phyloP scores from a whole-genome alignment of 495 filamentous ascomycete genomes.

The Aspergillus carlsbadensis region DNA sequence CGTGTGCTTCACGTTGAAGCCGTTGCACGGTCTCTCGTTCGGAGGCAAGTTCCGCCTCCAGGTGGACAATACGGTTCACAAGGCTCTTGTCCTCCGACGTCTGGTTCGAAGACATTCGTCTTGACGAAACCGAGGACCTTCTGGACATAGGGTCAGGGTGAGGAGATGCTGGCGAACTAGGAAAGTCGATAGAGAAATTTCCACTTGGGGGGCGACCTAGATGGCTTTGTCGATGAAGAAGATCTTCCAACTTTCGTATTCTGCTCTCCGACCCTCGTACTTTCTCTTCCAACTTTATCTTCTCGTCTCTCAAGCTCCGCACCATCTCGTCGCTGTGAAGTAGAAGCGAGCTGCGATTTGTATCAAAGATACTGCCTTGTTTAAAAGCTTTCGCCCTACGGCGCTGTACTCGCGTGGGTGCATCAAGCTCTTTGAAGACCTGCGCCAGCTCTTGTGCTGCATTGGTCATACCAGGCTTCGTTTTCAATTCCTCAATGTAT shows the following conservation, averaged over 20 bases:
- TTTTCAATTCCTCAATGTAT: conserved; percentile 52
- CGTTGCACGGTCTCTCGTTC: conserved; percentile 60
- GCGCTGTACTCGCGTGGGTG: conserved; percentile 71
- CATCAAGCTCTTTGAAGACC: conserved; percentile 59
- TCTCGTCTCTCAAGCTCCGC: conserved; percentile 70
- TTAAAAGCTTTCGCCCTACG: conserved; percentile 91
- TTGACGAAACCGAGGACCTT: conserved; percentile 63
- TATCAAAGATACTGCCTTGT: conserved; percentile 88
- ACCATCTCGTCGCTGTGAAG: conserved; percentile 81
- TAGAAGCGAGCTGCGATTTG: conserved; percentile 75
- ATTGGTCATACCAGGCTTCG: conserved; percentile 40
- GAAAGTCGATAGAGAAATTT: conserved; percentile 58
- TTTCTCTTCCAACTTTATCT: conserved; percentile 73
- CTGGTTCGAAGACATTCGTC: conserved; percentile 67
- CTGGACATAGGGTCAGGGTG: conserved; percentile 57
- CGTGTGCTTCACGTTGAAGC: conserved; percentile 62
- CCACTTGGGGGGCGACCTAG: conserved; percentile 66
- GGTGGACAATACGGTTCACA: conserved; percentile 66
- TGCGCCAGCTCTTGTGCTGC: conserved; percentile 61
- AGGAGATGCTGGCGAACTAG: conserved; percentile 49
- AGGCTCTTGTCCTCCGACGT: conserved; percentile 62
- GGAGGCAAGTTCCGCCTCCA: conserved; percentile 74
- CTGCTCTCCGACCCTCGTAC: conserved; percentile 87
- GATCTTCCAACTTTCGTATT: conserved; percentile 86
- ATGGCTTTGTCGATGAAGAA: conserved; percentile 84